Evolutionary conservation across 371 early-diverging fungal species (phyloP).

Genomic region (Syncephalastrum racemosum): DNA sequence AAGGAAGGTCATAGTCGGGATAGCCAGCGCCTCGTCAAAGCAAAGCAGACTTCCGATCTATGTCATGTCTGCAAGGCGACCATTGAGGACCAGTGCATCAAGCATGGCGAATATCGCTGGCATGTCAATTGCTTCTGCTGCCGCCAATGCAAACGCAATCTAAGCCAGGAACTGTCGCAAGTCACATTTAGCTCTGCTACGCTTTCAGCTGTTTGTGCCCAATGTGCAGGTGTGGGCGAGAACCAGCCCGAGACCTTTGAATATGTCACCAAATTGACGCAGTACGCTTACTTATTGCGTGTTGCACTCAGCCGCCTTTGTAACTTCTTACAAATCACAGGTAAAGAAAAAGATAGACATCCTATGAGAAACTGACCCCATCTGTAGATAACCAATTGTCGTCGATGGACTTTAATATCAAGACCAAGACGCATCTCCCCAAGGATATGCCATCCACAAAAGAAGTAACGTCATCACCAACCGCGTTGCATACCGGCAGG

Average conservation of each 20-base stretch:
- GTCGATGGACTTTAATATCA: conserved; percentile 37
- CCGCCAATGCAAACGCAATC: conserved; percentile 56
- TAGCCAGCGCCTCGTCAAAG: conserved; percentile 44
- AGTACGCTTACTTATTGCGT: conserved; percentile 86
- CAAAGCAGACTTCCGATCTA: conserved; percentile 67
- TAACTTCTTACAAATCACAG: conserved; percentile 68
- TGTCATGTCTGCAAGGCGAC: conserved; percentile 76
- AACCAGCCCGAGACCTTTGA: conserved; percentile 39
- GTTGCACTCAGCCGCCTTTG: conserved; percentile 86
- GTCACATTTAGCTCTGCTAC: conserved; percentile 47
- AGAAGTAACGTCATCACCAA: conserved; percentile 7
- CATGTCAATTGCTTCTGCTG: conserved; percentile 83
- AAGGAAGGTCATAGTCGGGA: conserved; percentile 48
- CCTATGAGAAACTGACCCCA: background rate
- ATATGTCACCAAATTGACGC: conserved; percentile 83
- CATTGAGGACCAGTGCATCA: conserved; percentile 88
- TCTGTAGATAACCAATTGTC: conserved; percentile 39
- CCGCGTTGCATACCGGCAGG: conserved; percentile 6
- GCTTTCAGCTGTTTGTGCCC: conserved; percentile 49
- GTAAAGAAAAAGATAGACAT: conserved; percentile 28
- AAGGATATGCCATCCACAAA: conserved; percentile 10
- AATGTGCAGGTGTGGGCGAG: conserved; percentile 30
- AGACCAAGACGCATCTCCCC: conserved; percentile 14
- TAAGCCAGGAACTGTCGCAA: conserved; percentile 42
- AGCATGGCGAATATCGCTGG: conserved; percentile 71